Evolutionary conservation across 805 yeast species (phyloP).

Genomic region (Saccharomycopsis amapae): DNA sequence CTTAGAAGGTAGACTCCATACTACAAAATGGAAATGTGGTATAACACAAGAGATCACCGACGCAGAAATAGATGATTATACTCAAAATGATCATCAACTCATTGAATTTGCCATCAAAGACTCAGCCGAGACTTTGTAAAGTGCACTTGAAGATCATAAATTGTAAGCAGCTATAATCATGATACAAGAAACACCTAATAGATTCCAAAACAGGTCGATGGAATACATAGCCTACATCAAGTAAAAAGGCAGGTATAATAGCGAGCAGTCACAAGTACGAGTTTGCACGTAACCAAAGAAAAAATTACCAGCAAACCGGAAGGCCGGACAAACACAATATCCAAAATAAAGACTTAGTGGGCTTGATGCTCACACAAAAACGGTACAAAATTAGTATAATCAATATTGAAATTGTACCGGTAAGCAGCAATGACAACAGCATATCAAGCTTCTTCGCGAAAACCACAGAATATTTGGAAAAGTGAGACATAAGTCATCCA

Average conservation of each 20-base stretch:
- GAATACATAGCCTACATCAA: background rate
- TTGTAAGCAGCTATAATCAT: background rate
- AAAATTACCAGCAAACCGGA: background rate
- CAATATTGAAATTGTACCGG: background rate
- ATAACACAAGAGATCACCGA: too few species aligned
- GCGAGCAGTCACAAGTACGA: background rate
- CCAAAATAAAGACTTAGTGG: background rate
- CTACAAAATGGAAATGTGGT: too few species aligned
- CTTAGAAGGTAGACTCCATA: background rate
- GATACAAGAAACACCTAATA: background rate
- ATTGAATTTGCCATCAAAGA: too few species aligned
- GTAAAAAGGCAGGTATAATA: background rate
- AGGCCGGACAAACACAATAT: background rate
- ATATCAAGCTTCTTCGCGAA: background rate
- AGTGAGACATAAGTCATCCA: background rate
- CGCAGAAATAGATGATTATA: too few species aligned
- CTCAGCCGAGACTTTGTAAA: too few species aligned
- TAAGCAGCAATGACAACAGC: background rate
- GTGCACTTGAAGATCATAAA: too few species aligned
- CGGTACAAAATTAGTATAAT: background rate
- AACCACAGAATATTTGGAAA: too few species aligned
- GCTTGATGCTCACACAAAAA: background rate
- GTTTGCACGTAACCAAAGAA: background rate
- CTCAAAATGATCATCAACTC: too few species aligned
- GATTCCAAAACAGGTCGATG: background rate